Percentiles rank a stretch among this genome's conserved stretches.
Conservation (phyloP, 495 filamentous ascomycete genomes). For the Penicillium macrosclerotiorum region DNA sequence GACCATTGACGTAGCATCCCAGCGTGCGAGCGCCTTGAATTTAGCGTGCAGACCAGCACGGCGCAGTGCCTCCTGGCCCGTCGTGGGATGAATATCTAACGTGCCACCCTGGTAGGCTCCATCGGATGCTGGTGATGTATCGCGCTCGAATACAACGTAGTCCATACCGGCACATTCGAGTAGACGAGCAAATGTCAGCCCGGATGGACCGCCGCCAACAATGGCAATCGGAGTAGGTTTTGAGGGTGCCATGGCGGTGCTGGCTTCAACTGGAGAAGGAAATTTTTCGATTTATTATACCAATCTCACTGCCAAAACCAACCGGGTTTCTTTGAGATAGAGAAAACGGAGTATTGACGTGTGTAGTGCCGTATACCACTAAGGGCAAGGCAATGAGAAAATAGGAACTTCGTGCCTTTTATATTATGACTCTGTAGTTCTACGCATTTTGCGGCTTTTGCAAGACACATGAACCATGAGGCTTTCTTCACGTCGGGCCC, state of each 20-base stretch:
- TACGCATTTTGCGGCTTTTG: not conserved
- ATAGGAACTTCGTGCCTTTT: too few species aligned
- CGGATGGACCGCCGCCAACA: constrained; percentile 55
- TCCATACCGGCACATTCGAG: constrained; percentile 41
- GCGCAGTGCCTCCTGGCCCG: constrained; percentile 50
- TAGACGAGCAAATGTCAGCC: constrained; percentile 54
- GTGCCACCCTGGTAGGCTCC: constrained; percentile 39
- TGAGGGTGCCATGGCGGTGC: too few species aligned
- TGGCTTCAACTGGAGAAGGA: too few species aligned
- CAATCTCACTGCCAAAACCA: too few species aligned
- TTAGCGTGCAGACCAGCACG: constrained; percentile 47
- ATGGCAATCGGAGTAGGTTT: constrained; percentile 45
- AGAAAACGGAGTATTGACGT: too few species aligned
- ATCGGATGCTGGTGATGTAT: constrained; percentile 33
- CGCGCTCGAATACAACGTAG: constrained; percentile 49
- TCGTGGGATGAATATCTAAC: constrained; percentile 52
- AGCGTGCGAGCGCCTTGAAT: constrained; percentile 42
- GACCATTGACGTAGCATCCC: constrained; percentile 38
- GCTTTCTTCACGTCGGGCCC: not conserved
- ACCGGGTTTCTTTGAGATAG: too few species aligned
- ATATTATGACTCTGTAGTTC: too few species aligned
- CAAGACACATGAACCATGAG: not conserved
- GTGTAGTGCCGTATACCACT: too few species aligned
- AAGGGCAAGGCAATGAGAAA: too few species aligned
- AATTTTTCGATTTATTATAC: too few species aligned